These are phyloP conservation scores for Zygoascus bituminiphila DNA, from an alignment of 805 yeast species.

Conservation along the genomic window DNA sequence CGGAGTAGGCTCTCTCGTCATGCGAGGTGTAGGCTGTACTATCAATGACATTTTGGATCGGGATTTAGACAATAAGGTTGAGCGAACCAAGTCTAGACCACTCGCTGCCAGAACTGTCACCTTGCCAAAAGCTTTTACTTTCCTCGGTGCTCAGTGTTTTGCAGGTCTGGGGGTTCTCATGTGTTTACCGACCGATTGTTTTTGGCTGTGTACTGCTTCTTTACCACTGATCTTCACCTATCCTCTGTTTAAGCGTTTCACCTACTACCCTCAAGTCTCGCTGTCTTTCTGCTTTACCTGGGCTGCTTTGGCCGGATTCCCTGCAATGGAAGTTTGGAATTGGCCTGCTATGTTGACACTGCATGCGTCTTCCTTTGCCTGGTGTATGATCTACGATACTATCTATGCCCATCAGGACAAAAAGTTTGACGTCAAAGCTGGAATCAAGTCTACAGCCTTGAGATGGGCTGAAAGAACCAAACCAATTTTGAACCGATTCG, in stretches of 20 bases:
- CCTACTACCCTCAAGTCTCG: constrained; percentile 88
- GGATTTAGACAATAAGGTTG: constrained; percentile 74
- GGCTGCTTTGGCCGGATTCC: constrained; percentile 92
- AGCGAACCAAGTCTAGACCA: constrained; percentile 87
- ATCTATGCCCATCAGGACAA: constrained; percentile 98
- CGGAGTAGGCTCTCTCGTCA: constrained; percentile 75
- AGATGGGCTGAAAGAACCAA: constrained; percentile 85
- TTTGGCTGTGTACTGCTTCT: constrained; percentile 73
- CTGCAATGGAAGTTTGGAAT: constrained; percentile 87
- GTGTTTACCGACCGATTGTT: constrained; percentile 72
- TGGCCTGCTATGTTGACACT: constrained; percentile 70
- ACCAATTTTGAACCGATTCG: constrained; percentile 53
- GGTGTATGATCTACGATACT: constrained; percentile 97
- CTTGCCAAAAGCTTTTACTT: constrained; percentile 57
- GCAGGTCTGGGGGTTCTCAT: constrained; percentile 67
- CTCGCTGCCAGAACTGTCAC: constrained; percentile 79
- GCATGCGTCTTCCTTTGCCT: constrained; percentile 65
- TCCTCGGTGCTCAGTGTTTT: constrained; percentile 63
- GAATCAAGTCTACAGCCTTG: constrained; percentile 90
- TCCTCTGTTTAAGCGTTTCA: constrained; percentile 89
- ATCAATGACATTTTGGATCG: constrained; percentile 85
- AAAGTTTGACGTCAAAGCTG: constrained; percentile 75
- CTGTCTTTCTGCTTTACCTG: constrained; percentile 81
- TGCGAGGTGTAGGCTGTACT: constrained; percentile 98
- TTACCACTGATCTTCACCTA: constrained; percentile 74